These are phyloP conservation scores for Metschnikowia cubensis DNA, from an alignment of 805 yeast genomes.

Conservation along the genomic window DNA sequence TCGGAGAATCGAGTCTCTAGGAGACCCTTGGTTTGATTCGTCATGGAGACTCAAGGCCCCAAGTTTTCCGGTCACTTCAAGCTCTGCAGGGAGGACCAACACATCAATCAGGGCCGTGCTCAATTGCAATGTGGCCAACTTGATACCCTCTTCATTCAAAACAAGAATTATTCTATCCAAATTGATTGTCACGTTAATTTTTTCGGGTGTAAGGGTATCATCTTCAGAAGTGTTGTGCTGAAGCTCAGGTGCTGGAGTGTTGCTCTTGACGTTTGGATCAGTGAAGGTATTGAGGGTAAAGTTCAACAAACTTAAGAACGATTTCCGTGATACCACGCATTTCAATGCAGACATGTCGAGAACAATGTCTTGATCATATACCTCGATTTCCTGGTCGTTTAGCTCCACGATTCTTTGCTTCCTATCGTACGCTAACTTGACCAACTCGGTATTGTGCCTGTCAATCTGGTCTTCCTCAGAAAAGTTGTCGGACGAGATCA, in stretches of 20 bases:
- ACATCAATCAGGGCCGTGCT: constrained; percentile 69
- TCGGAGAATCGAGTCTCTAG: constrained; percentile 56
- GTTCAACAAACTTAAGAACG: constrained; percentile 73
- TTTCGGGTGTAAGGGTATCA: constrained; percentile 62
- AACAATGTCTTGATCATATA: constrained; percentile 71
- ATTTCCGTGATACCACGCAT: constrained; percentile 70
- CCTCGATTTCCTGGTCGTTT: constrained; percentile 53
- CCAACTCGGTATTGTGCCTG: constrained; percentile 39
- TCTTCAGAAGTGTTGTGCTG: constrained; percentile 62
- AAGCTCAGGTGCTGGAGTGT: constrained; percentile 64
- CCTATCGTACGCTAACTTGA: constrained; percentile 56
- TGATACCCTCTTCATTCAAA: constrained; percentile 77
- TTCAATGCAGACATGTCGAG: constrained; percentile 75
- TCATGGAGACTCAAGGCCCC: constrained; percentile 80
- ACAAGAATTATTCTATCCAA: constrained; percentile 71
- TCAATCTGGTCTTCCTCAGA: constrained; percentile 32
- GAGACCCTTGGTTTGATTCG: constrained; percentile 63
- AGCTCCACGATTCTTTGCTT: constrained; percentile 56
- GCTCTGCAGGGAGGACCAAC: constrained; percentile 65
- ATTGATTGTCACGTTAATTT: constrained; percentile 62
- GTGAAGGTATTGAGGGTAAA: constrained; percentile 85
- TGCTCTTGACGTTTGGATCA: constrained; percentile 59
- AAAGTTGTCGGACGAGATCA: constrained; percentile 62
- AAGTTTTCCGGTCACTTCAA: constrained; percentile 66
- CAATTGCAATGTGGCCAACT: constrained; percentile 72